Conservation (phyloP, 257 asterid genomes). For the Fraxinus americana region DNA sequence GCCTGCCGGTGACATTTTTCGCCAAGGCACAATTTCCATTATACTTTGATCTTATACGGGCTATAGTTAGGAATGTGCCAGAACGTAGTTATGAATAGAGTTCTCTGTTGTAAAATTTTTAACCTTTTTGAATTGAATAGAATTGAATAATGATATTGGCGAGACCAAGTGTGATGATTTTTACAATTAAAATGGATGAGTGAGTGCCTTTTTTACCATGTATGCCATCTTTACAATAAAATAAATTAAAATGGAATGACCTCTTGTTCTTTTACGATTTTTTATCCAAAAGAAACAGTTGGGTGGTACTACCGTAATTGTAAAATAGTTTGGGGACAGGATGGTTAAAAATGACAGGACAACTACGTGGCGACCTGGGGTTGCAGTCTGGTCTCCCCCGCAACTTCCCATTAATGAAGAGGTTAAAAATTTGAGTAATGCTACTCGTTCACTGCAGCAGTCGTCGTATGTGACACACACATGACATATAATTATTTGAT, state of each 20-base stretch:
- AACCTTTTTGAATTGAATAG: background rate
- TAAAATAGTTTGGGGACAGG: background rate
- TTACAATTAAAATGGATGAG: too few species aligned
- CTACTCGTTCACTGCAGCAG: too few species aligned
- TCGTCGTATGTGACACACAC: too few species aligned
- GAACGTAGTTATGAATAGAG: constrained; percentile 33
- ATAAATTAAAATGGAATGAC: too few species aligned
- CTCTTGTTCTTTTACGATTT: too few species aligned
- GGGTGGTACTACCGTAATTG: too few species aligned
- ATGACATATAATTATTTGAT: too few species aligned
- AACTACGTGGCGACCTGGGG: constrained; percentile 74
- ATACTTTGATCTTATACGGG: constrained; percentile 50
- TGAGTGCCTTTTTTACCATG: too few species aligned
- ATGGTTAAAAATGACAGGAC: background rate
- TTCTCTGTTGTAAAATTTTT: background rate
- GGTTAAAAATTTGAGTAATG: background rate
- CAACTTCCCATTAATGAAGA: constrained; percentile 7
- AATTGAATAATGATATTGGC: background rate
- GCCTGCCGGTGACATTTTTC: constrained; percentile 56
- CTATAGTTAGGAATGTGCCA: constrained; percentile 36
- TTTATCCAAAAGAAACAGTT: too few species aligned
- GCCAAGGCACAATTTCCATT: constrained; percentile 46
- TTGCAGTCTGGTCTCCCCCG: constrained; percentile 44
- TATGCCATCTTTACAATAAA: too few species aligned
- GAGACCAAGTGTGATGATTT: background rate